Evolutionary conservation across 768 basidiomycete species (phyloP), one percentile per base, ranked within the genome.

Genomic region (Auriscalpium microsporum): DNA sequence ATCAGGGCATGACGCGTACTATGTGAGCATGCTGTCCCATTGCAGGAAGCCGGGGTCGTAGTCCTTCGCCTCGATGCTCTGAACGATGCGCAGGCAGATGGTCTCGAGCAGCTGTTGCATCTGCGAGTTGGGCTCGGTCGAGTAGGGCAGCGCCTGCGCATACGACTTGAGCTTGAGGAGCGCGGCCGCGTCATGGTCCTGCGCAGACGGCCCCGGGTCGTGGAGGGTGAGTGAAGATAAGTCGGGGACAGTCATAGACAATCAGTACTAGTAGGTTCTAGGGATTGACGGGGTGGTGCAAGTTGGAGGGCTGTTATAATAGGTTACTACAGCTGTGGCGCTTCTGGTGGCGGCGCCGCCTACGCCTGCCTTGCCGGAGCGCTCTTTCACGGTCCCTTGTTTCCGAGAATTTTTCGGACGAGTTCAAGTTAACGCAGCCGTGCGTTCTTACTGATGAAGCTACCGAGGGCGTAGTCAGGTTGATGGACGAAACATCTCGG

Each of bases 31-130:
- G 63, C 78, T 79, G 64, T 86, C 90, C 89, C 88, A 85, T 72
- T 90, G 86, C 46, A 83, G 58, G 56, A 93, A 78, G 8, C 89
- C 90, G 52, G 84, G 79, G 40, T 90, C 88, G 69, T 82, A 94
- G 67, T 94, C 91, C 63, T 81, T 83, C 4, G 90, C 89, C 58
- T 86, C 79, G 19, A 90, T 73, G 53, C 83, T 82, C 67, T 94
- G 89, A 3, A 78, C 73, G 33, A 93, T 74, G 40, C 85, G 79
- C 62, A 81, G 61, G 58, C 85, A 67, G 67, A 90, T 81, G 59
- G 86, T 80, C 59, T 92, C 87, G 48, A 94, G 77, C 64, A 90
- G 73, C 56, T 79, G 73, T 68, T 87, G 77, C 82, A 91, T 87
- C 64, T 80, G 80, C n/a, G 80, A 77, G 58, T 86, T 76, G 2